Conservation (phyloP, 1,284 basidiomycete species). For the Pulchroboletus neoregius region DNA sequence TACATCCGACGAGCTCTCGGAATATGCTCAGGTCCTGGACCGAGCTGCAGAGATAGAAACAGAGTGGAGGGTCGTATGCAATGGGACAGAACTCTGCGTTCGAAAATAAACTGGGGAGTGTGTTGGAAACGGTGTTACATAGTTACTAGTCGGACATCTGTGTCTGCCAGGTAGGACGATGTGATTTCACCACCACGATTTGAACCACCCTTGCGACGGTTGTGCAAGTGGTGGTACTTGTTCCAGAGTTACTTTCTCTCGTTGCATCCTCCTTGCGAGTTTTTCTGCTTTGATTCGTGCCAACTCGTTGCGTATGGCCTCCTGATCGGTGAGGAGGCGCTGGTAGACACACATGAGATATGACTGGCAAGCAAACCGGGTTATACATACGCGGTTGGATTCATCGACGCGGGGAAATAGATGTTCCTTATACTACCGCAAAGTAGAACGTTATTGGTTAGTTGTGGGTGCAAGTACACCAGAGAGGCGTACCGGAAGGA, state of each 20-base stretch:
- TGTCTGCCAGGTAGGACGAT: not conserved
- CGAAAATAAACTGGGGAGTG: slow-evolving; percentile 16
- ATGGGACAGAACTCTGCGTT: slow-evolving; percentile 36
- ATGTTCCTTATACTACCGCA: slow-evolving; percentile 63
- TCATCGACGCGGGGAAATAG: slow-evolving; percentile 64
- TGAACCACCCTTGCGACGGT: slow-evolving; percentile 29
- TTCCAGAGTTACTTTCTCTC: slow-evolving; percentile 35
- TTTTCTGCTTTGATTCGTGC: slow-evolving; percentile 66
- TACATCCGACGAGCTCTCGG: slow-evolving; percentile 47
- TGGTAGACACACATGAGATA: slow-evolving; percentile 28
- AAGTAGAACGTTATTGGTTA: slow-evolving; percentile 1
- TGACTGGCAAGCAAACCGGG: not conserved
- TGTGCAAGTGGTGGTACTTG: slow-evolving; percentile 20
- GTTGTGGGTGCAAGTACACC: not conserved
- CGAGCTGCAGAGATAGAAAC: slow-evolving; percentile 29
- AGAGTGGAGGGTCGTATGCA: slow-evolving; percentile 39
- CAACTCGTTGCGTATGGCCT: slow-evolving; percentile 60
- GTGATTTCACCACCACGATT: slow-evolving; percentile 27
- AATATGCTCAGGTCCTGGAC: slow-evolving; percentile 42
- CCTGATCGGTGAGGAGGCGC: slow-evolving; percentile 62
- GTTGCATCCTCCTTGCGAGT: slow-evolving; percentile 42
- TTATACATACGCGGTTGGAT: slow-evolving; percentile 45
- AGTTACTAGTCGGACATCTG: not conserved
- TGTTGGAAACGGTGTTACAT: slow-evolving; percentile 1
- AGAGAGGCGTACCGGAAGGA: slow-evolving; percentile 64